Evolutionary conservation across 768 basidiomycete genomes (phyloP), one percentile per base, ranked within the genome.

Genomic region (Cystofilobasidium capitatum): DNA sequence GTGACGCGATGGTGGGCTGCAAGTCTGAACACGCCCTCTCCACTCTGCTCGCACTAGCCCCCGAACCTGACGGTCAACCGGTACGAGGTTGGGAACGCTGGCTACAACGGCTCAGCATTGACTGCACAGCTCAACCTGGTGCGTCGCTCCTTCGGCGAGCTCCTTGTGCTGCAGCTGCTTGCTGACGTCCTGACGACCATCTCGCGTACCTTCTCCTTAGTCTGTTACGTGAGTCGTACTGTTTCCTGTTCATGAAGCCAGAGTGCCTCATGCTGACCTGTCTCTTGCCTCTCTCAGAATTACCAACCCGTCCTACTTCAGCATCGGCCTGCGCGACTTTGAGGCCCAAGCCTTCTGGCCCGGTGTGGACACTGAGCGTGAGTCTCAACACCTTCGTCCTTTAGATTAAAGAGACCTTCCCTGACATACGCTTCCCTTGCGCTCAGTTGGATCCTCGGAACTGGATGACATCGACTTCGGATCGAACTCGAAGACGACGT

Each of bases 301-400:
- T 31, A 47, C 51, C 47, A 67, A 67, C 37, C 66, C 66, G 6
- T 60, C 59, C 33, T 67, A 67, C 60, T 67, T 67, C 54, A 17
- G 36, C 16, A 58, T 58, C 10, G 49, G 58, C 31, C 37, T 67
- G 44, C 49, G 59, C 14, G 36, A 49, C 39, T 37, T 67, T 5
- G 47, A 67, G 31, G 66, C 66, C 3, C 9, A 42, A 22, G 66
- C 66, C 8, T 67, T 42, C 60, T 67, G 58, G 26, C 66, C 66
- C 1, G 45, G 54, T 24, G 66, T 67, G 9, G 13, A 47, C 1
- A 42, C 36, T 0, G 35, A 54, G 39, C 47, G 65, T 66, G 58
- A 57, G 64, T 65, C 33, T 39, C 62, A 8, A 6, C 35, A 14
- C 16, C 26, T 0, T 26, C 13, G 20, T 33, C 14, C 24, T 13